Evolutionary conservation across 768 basidiomycete species (phyloP).

Genomic region (Pisolithus albus): DNA sequence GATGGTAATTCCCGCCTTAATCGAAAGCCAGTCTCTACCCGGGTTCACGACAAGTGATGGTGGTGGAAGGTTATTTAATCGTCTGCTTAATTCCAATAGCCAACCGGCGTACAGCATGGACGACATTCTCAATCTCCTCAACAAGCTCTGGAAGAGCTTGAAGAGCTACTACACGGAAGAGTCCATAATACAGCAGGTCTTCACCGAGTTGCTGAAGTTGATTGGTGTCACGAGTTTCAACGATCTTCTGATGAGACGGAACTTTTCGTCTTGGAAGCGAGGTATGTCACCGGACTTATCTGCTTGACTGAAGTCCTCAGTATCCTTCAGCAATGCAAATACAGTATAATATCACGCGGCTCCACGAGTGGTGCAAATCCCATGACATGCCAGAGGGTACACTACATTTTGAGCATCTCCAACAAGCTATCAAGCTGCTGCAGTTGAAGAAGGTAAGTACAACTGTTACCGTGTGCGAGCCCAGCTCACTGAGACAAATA

Average conservation of each 20-base stretch:
- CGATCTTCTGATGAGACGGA: constrained; percentile 95
- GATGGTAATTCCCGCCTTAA: constrained; percentile 98
- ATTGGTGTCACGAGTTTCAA: constrained; percentile 98
- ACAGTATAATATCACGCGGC: constrained; percentile 96
- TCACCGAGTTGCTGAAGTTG: constrained; percentile 91
- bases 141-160: constrained; percentile 96
- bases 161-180: constrained; percentile 99
- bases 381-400: constrained; percentile 99
- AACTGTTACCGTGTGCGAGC: neutral
- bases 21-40: constrained; percentile 95
- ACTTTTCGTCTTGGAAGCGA: constrained; percentile 99
- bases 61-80: constrained; percentile 88
- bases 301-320: neutral
- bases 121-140: constrained; percentile 91
- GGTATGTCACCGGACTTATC: constrained; percentile 42
- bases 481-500: constrained; percentile 25
- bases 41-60: constrained; percentile 97
- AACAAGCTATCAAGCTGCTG: constrained; percentile 98
- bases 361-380: constrained; percentile 99
- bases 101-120: constrained; percentile 97
- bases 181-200: constrained; percentile 89
- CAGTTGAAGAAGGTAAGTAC: constrained; percentile 87
- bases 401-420: constrained; percentile 94
- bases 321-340: constrained; percentile 89
- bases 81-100: constrained; percentile 78